Evolutionary conservation across 1,284 basidiomycete genomes (phyloP).

Genomic region (Porodaedalea pini): DNA sequence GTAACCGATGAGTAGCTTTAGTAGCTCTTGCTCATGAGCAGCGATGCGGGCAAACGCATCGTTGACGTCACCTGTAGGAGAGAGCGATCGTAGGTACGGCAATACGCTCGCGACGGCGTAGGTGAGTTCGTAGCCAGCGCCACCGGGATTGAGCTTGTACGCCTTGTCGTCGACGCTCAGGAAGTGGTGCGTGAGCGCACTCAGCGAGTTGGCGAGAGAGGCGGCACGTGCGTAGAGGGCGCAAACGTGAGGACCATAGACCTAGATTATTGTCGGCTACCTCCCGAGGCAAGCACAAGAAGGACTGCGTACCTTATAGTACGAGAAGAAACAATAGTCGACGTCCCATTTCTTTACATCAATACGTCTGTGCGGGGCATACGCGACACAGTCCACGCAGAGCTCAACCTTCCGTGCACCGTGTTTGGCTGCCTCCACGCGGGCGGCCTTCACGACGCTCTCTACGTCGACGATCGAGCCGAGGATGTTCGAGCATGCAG

Average conservation of each 20-base stretch:
- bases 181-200: slow-evolving; percentile 70
- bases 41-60: slow-evolving; percentile 47
- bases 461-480: slow-evolving; percentile 65
- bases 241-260: slow-evolving; percentile 73
- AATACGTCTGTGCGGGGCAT: slow-evolving; percentile 68
- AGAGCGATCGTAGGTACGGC: slow-evolving; percentile 61
- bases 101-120: slow-evolving; percentile 58
- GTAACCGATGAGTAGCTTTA: slow-evolving; percentile 40
- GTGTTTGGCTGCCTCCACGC: slow-evolving; percentile 46
- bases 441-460: slow-evolving; percentile 48
- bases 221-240: slow-evolving; percentile 56
- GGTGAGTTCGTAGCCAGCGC: slow-evolving; percentile 69
- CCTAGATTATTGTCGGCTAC: slow-evolving; percentile 35
- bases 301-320: slow-evolving; percentile 64
- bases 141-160: slow-evolving; percentile 69
- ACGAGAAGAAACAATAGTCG: slow-evolving; percentile 68
- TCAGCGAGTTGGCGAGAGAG: slow-evolving; percentile 46
- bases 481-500: slow-evolving; percentile 74
- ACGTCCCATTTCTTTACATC: slow-evolving; percentile 74
- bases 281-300: background rate
- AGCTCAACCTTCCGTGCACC: slow-evolving; percentile 64
- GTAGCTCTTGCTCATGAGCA: slow-evolving; percentile 43
- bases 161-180: slow-evolving; percentile 45
- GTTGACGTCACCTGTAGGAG: slow-evolving; percentile 42
- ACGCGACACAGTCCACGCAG: slow-evolving; percentile 74